Evolutionary conservation across 768 basidiomycete genomes (phyloP).

Genomic region (Phaeotremella skinneri): DNA sequence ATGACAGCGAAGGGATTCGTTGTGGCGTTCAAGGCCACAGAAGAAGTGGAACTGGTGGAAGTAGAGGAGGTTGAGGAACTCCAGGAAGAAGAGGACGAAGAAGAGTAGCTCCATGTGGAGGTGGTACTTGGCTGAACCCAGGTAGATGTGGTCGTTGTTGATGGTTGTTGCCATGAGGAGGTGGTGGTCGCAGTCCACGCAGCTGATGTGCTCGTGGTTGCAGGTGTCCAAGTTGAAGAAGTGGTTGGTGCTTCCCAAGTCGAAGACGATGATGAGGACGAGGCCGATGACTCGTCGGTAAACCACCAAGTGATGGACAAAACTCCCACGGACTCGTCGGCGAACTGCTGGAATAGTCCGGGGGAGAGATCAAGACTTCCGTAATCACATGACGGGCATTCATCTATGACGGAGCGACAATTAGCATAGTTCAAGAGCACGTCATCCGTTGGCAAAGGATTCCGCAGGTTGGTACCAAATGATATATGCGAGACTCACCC

Average conservation of each 20-base stretch:
- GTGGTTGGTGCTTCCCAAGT: conserved; percentile 30
- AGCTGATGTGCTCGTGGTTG: conserved; percentile 9
- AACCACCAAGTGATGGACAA: conserved; percentile 45
- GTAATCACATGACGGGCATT: conserved; percentile 45
- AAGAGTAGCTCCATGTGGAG: conserved; percentile 15
- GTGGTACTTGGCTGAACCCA: conserved; percentile 20
- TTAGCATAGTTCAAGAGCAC: background rate
- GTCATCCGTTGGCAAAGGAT: background rate
- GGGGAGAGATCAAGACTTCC: conserved; percentile 42
- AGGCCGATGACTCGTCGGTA: conserved; percentile 22
- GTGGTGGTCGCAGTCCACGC: conserved; percentile 4
- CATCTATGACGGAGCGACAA: conserved; percentile 26
- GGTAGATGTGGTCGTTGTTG: conserved; percentile 20
- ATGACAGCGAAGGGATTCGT: conserved; percentile 35
- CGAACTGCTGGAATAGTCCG: conserved; percentile 42
- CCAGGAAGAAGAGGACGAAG: conserved; percentile 14
- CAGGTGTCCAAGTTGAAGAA: conserved; percentile 24
- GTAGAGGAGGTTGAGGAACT: conserved; percentile 17
- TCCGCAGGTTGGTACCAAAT: background rate
- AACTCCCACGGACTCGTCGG: conserved; percentile 26
- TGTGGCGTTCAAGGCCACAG: background rate
- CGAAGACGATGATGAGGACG: conserved; percentile 20
- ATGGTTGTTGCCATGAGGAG: conserved; percentile 6
- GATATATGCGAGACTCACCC: conserved; percentile 18
- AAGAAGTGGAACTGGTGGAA: conserved; percentile 16